Conservation (phyloP, 306 rosid species). For the Coriaria nepalensis region DNA sequence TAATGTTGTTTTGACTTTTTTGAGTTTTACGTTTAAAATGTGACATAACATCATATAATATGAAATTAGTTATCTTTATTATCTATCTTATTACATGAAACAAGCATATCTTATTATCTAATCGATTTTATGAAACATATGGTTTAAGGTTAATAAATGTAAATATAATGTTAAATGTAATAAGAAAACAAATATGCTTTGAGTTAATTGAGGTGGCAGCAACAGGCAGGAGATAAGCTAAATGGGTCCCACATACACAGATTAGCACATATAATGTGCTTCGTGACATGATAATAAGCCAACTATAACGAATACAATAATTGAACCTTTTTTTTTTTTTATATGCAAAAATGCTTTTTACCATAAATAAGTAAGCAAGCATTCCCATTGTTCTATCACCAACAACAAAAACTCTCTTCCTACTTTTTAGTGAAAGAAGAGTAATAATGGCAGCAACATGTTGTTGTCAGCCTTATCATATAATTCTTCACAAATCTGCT, state of each 20-base stretch:
- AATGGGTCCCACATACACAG: constrained; percentile 6
- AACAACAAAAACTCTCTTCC: constrained; percentile 1
- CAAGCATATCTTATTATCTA: too few relatives aligned
- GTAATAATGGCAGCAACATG: constrained; percentile 1
- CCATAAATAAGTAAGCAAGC: constrained; percentile 4
- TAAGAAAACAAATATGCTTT: background rate
- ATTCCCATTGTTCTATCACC: constrained; percentile 1
- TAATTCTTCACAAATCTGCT: constrained; percentile 2
- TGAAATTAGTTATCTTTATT: too few relatives aligned
- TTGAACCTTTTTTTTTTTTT: too few relatives aligned
- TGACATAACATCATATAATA: too few relatives aligned
- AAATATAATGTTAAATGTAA: too few relatives aligned
- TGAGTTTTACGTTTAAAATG: too few relatives aligned
- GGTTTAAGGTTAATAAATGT: background rate
- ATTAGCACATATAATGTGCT: constrained; percentile 1
- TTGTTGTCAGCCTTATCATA: background rate
- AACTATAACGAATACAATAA: background rate
- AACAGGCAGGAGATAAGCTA: background rate
- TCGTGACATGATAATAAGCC: background rate
- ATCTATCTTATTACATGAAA: too few relatives aligned
- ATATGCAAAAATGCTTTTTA: too few relatives aligned
- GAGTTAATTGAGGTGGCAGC: background rate
- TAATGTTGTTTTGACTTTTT: too few relatives aligned
- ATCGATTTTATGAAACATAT: background rate
- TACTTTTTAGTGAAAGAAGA: background rate